These are phyloP conservation scores for Coemansia sp. DNA, from an alignment of 192 early-diverging fungal genomes.

Conservation along the genomic window DNA sequence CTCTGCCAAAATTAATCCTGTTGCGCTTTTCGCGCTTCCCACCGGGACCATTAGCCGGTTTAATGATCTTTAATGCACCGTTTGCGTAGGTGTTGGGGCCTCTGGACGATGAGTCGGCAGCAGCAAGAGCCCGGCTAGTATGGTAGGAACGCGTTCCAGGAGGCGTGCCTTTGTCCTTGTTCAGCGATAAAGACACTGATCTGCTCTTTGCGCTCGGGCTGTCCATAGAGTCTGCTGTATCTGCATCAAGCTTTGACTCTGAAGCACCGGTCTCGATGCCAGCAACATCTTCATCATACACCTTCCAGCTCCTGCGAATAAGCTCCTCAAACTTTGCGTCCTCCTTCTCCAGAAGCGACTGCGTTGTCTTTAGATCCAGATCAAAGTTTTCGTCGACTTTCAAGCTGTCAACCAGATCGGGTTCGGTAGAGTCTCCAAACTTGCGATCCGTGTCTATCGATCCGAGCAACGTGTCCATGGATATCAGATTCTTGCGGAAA, in stretches of 20 bases:
- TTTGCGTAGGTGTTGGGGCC: no score
- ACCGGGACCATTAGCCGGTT: no score
- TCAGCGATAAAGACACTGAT: neutral
- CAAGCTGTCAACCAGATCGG: neutral
- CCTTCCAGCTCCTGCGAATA: constrained; percentile 40
- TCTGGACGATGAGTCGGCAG: neutral
- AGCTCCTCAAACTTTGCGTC: constrained; percentile 47
- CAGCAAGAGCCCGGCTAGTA: constrained; percentile 7
- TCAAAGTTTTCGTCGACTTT: neutral
- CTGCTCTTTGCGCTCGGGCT: neutral
- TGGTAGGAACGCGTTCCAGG: constrained; percentile 29
- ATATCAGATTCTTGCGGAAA: constrained; percentile 33
- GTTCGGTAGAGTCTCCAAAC: neutral
- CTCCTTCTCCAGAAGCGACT: constrained; percentile 6
- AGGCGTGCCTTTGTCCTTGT: neutral
- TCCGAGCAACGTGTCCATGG: constrained; percentile 29
- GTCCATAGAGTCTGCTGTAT: neutral
- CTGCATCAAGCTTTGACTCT: neutral
- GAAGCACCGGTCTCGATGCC: neutral
- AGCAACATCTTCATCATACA: constrained; percentile 36
- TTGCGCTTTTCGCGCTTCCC: neutral
- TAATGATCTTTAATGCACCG: neutral
- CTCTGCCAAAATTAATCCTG: neutral
- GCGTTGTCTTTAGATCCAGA: neutral
- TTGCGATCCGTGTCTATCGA: constrained; percentile 1